Conservation (phyloP, 1,284 basidiomycete genomes). For the Tremellales sp. region DNA sequence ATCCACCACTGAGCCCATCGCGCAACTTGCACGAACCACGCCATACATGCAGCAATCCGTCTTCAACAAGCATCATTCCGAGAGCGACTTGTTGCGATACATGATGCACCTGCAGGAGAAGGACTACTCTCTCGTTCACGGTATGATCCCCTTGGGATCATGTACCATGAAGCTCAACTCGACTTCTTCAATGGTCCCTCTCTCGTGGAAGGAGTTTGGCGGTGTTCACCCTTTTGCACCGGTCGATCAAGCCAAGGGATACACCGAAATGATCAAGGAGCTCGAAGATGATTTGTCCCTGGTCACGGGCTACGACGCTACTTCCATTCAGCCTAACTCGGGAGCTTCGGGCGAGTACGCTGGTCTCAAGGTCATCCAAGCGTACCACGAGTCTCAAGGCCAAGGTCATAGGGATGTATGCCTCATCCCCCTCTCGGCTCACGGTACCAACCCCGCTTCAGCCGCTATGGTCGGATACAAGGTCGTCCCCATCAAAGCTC, state of each 20-base stretch:
- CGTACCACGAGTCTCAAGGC: slow-evolving; percentile 85
- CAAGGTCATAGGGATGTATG: slow-evolving; percentile 86
- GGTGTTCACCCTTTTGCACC: slow-evolving; percentile 91
- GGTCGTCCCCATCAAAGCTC: slow-evolving; percentile 89
- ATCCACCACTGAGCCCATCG: slow-evolving; percentile 49
- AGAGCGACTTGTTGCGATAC: slow-evolving; percentile 97
- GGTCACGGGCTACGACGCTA: slow-evolving; percentile 92
- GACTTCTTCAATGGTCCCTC: slow-evolving; percentile 91
- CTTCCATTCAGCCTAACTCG: slow-evolving; percentile 95
- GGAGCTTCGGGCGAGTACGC: slow-evolving; percentile 95
- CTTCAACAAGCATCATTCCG: slow-evolving; percentile 92
- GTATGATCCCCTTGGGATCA: slow-evolving; percentile 95
- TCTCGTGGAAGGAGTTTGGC: slow-evolving; percentile 90
- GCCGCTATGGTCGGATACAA: slow-evolving; percentile 97
- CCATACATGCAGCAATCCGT: slow-evolving; percentile 79
- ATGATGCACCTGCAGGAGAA: slow-evolving; percentile 90
- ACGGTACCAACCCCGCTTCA: slow-evolving; percentile 93
- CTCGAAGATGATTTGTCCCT: slow-evolving; percentile 85
- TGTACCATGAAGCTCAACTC: slow-evolving; percentile 98
- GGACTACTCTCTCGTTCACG: slow-evolving; percentile 89
- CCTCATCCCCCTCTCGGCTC: slow-evolving; percentile 90
- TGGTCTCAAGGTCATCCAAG: slow-evolving; percentile 86
- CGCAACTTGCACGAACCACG: slow-evolving; percentile 63
- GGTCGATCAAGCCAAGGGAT: slow-evolving; percentile 82
- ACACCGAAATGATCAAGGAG: slow-evolving; percentile 80